A percentile compares a stretch with the other conserved stretches of the same genome.
Evolutionary conservation across 116 monocot genomes (phyloP).

Genomic region (Trichopus zeylanicus): DNA sequence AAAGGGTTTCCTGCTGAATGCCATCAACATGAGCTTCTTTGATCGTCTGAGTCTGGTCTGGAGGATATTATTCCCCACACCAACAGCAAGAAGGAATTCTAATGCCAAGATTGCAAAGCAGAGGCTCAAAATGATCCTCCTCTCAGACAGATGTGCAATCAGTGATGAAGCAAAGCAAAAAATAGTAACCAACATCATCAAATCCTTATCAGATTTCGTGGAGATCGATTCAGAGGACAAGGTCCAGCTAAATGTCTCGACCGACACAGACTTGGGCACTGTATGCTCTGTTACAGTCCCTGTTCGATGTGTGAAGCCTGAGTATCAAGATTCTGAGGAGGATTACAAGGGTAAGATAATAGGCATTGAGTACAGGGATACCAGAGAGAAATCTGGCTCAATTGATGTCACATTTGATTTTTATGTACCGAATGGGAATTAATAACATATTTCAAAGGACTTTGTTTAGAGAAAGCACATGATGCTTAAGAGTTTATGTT

Average conservation of each 20-base stretch:
- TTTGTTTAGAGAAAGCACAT: neutral
- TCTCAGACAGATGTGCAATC: slow-evolving; percentile 82
- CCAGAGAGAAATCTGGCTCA: slow-evolving; percentile 51
- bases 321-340: slow-evolving; percentile 67
- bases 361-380: slow-evolving; percentile 60
- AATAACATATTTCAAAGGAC: neutral
- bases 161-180: slow-evolving; percentile 87
- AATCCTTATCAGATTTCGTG: slow-evolving; percentile 75
- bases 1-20: slow-evolving; percentile 49
- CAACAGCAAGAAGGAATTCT: slow-evolving; percentile 23
- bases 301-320: slow-evolving; percentile 73
- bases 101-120: slow-evolving; percentile 87
- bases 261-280: slow-evolving; percentile 68
- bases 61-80: slow-evolving; percentile 70
- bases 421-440: slow-evolving; percentile 62
- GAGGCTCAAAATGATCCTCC: slow-evolving; percentile 90
- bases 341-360: slow-evolving; percentile 61
- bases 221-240: slow-evolving; percentile 90
- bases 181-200: slow-evolving; percentile 64
- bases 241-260: slow-evolving; percentile 72
- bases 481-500: neutral
- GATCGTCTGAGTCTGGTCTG: slow-evolving; percentile 72
- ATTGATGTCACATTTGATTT: slow-evolving; percentile 92
- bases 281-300: slow-evolving; percentile 81
- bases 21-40: slow-evolving; percentile 66